Conservation (phyloP, 805 yeast species). For the Candida ascalaphidarum region DNA sequence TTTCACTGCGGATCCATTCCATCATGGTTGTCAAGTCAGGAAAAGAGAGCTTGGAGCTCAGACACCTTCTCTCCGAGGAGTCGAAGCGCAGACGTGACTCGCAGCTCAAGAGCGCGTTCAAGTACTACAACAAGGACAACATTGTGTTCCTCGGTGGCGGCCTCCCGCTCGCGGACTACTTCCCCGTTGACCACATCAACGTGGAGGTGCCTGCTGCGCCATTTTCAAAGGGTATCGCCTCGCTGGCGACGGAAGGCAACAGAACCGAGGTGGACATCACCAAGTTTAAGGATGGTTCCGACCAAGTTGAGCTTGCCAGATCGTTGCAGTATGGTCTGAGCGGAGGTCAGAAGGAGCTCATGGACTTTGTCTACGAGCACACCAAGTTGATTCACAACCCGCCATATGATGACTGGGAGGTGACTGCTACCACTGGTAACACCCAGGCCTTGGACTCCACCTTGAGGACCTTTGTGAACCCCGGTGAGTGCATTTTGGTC, state of each 20-base stretch:
- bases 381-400: conserved; percentile 42
- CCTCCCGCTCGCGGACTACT: conserved; percentile 80
- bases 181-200: conserved; percentile 77
- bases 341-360: conserved; percentile 68
- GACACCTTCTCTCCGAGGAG: conserved; percentile 70
- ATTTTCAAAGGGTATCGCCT: conserved; percentile 69
- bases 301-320: conserved; percentile 66
- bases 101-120: conserved; percentile 77
- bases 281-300: conserved; percentile 18
- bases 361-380: conserved; percentile 68
- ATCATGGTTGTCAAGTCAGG: no score
- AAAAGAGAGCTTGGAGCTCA: conserved; percentile 45
- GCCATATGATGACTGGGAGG: conserved; percentile 58
- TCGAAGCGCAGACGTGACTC: conserved; percentile 70
- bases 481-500: conserved; percentile 75
- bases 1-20: no score
- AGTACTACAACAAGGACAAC: conserved; percentile 63
- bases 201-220: conserved; percentile 76
- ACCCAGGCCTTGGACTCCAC: conserved; percentile 87
- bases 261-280: conserved; percentile 34
- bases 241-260: conserved; percentile 38
- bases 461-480: conserved; percentile 65
- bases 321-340: conserved; percentile 91
- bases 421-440: conserved; percentile 69
- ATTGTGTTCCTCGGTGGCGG: conserved; percentile 94